phyloP scores from a whole-genome alignment of 2,329 filamentous ascomycete genomes.

The Alternaria sp. region DNA sequence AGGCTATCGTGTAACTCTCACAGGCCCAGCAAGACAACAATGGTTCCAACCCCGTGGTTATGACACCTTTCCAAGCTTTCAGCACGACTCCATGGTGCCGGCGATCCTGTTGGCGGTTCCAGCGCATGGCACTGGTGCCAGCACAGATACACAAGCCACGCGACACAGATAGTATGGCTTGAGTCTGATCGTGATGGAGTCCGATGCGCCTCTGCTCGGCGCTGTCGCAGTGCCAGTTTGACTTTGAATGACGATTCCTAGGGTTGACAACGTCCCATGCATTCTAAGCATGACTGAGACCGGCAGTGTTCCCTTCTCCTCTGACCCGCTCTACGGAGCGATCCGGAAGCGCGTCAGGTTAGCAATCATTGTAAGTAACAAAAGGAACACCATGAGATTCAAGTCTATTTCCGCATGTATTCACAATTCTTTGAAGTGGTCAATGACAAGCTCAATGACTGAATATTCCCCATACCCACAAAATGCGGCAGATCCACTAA shows the following conservation, averaged over 20 bases:
- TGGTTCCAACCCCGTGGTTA: constrained; percentile 23
- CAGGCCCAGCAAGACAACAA: constrained; percentile 18
- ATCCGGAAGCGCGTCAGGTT: neutral
- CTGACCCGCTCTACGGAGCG: neutral
- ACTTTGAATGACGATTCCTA: neutral
- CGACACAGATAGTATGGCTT: constrained; percentile 4
- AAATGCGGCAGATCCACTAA: neutral
- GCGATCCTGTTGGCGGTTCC: constrained; percentile 13
- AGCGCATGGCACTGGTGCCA: constrained; percentile 17
- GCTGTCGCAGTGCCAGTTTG: neutral
- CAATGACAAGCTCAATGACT: neutral
- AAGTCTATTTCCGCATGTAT: neutral
- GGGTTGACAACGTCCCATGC: neutral
- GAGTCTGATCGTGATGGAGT: neutral
- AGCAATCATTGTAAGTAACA: neutral
- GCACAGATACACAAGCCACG: constrained; percentile 18
- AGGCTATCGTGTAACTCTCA: constrained; percentile 23
- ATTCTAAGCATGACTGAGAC: neutral
- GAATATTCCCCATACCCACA: neutral
- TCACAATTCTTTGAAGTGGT: neutral
- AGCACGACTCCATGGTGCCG: constrained; percentile 1
- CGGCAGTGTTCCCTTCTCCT: neutral
- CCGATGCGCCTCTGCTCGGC: neutral
- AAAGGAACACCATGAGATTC: neutral
- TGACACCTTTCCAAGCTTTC: constrained; percentile 16